Evolutionary conservation across 139 green algal genomes (phyloP).

Genomic region (Ostreobium quekettii): DNA sequence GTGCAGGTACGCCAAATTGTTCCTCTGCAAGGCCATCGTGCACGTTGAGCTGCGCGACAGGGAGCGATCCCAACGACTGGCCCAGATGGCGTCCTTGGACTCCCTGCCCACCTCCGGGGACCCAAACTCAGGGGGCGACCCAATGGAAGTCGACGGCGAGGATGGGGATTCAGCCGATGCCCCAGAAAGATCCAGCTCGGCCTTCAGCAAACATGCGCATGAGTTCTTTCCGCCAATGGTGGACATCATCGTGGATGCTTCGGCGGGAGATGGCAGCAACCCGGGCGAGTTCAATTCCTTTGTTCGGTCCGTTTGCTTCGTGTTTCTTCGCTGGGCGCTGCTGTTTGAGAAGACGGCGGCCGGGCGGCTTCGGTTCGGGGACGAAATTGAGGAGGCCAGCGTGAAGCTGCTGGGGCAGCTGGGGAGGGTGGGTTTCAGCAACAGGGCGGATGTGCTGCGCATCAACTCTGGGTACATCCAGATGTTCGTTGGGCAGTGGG

Average conservation of each 20-base stretch:
- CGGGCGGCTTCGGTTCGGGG: not conserved
- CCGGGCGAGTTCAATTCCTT: not conserved
- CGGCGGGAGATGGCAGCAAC: not conserved
- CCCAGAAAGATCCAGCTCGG: not conserved
- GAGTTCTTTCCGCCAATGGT: not conserved
- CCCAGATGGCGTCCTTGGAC: no score
- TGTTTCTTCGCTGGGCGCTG: not conserved
- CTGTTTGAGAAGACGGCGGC: not conserved
- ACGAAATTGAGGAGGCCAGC: not conserved
- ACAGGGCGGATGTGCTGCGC: not conserved
- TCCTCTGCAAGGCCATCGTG: constrained; percentile 1
- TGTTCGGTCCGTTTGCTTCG: not conserved
- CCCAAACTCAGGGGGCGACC: not conserved
- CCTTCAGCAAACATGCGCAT: not conserved
- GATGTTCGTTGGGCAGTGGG: not conserved
- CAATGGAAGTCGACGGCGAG: constrained; percentile 8
- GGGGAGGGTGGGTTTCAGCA: not conserved
- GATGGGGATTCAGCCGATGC: not conserved
- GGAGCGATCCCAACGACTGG: no score
- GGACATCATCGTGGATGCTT: not conserved
- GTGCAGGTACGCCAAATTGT: not conserved
- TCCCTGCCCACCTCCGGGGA: no score
- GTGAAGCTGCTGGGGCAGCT: not conserved
- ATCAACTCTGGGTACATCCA: not conserved
- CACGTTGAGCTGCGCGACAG: not conserved